Evolutionary conservation across 805 yeast genomes (phyloP).

Genomic region (Candida fluviatilis): DNA sequence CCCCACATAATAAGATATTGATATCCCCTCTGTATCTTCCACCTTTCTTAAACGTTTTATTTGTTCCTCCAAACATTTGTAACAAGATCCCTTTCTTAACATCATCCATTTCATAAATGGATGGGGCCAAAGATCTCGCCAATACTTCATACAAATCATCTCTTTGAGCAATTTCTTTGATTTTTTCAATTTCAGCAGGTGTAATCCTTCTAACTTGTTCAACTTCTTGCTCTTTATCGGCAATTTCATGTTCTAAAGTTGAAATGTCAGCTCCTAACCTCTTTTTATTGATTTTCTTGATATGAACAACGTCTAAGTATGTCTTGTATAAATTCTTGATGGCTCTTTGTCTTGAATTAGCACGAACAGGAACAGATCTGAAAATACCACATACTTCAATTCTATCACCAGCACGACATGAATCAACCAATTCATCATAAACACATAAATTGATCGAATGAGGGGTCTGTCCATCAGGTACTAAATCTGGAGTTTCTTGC

Average conservation of each 20-base stretch:
- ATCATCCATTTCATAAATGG: slow-evolving; percentile 93
- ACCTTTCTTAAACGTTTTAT: slow-evolving; percentile 82
- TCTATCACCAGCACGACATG: slow-evolving; percentile 94
- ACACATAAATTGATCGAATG: slow-evolving; percentile 92
- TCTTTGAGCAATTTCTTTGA: slow-evolving; percentile 59
- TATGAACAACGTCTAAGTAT: slow-evolving; percentile 89
- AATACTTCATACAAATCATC: slow-evolving; percentile 80
- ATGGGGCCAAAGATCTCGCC: slow-evolving; percentile 93
- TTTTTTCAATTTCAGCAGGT: slow-evolving; percentile 63
- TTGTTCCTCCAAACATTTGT: slow-evolving; percentile 94
- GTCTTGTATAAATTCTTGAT: slow-evolving; percentile 85
- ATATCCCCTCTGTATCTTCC: slow-evolving; percentile 96
- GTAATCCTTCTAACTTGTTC: slow-evolving; percentile 71
- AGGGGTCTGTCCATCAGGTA: slow-evolving; percentile 98
- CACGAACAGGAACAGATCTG: slow-evolving; percentile 86
- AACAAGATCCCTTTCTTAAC: slow-evolving; percentile 92
- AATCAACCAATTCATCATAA: slow-evolving; percentile 92
- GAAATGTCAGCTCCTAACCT: slow-evolving; percentile 78
- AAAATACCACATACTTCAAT: slow-evolving; percentile 94
- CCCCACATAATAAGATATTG: slow-evolving; percentile 90
- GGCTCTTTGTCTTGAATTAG: slow-evolving; percentile 79
- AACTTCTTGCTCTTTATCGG: slow-evolving; percentile 64
- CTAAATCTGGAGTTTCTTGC: slow-evolving; percentile 94
- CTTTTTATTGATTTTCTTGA: slow-evolving; percentile 78
- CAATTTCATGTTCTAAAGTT: slow-evolving; percentile 50